Conservation (phyloP, 306 rosid species). For the Vigna nakashimae region DNA sequence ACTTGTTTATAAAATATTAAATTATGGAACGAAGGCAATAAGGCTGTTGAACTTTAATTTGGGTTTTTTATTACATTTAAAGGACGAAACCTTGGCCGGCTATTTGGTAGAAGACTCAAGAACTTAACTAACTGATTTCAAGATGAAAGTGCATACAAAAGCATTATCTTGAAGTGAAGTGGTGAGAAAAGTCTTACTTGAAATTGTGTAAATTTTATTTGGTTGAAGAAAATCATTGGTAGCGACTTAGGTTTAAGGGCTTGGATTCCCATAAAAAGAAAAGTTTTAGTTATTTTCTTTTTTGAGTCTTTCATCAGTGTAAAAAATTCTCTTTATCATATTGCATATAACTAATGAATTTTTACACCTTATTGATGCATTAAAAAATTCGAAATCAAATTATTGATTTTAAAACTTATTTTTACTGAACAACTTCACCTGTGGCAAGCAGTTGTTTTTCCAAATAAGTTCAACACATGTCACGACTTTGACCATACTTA, state of each 20-base stretch:
- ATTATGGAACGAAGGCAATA: neutral
- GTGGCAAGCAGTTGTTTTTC: neutral
- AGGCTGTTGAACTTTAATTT: neutral
- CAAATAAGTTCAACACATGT: neutral
- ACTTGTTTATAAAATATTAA: neutral
- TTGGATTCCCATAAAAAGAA: neutral
- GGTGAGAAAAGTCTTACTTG: neutral
- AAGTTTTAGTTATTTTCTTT: neutral
- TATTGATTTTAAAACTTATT: neutral
- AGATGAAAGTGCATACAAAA: neutral
- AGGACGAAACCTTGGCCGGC: conserved; percentile 27
- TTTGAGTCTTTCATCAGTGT: neutral
- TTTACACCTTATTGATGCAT: neutral
- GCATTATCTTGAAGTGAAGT: neutral
- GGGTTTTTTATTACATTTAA: neutral
- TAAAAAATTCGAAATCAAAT: neutral
- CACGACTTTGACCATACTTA: conserved; percentile 18
- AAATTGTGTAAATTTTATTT: neutral
- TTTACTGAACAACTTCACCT: neutral
- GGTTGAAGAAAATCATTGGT: too few species aligned
- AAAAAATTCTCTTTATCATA: neutral
- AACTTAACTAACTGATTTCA: neutral
- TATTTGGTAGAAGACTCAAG: neutral
- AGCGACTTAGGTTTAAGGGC: neutral
- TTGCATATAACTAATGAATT: neutral